Evolutionary conservation across 225 moss, liverwort and hornwort species (phyloP), one percentile per base, ranked within the genome.

Genomic region (Sphagnum contortum): DNA sequence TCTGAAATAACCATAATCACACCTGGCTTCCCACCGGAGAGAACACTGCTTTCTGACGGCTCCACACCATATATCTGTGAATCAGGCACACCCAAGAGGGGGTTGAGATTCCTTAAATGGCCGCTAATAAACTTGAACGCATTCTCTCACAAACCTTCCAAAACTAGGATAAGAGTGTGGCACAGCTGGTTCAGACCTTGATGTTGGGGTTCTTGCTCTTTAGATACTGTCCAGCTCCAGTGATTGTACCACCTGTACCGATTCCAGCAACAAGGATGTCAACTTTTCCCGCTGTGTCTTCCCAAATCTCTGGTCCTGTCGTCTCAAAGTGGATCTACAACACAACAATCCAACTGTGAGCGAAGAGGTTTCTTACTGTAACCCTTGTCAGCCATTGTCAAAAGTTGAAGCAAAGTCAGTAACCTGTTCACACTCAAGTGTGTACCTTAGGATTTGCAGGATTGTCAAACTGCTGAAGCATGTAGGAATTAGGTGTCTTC

Each of bases 261-360:
- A 78, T 78, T 3, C 81, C 76, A 47, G 76, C 74, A 5, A 72
- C 58, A 57, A 80, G 71, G 0, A 74, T 73, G 58, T 81, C 80
- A 44, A 80, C 73, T n/a, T 73, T 69, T 47, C 77, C 78, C 2
- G 69, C 75, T 13, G 77, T 77, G 50, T 80, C 77, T 57, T 73
- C 69, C 79, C 76, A 83, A 29, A 83, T 79, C n/a, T 83, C 74
- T 60, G 83, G 74, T 29, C 83, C 83, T 50, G 80, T 84, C 5
- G 80, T 80, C 57, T 77, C 77, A 70, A 54, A 77, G 49, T 77
- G 80, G 29, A 84, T 75, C 75, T 84, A 54, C 61, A 44, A 14
- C 5, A 44, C 52, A 0, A 6, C 7, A 52, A 29, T 29, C 29
- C 29, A 52, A 52, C 9, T 52, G 9, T 52, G 52, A 52, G 52